Evolutionary conservation across 2,329 filamentous ascomycete species (phyloP), one percentile per base, ranked within the genome.

Genomic region (Aspergillus sp.): DNA sequence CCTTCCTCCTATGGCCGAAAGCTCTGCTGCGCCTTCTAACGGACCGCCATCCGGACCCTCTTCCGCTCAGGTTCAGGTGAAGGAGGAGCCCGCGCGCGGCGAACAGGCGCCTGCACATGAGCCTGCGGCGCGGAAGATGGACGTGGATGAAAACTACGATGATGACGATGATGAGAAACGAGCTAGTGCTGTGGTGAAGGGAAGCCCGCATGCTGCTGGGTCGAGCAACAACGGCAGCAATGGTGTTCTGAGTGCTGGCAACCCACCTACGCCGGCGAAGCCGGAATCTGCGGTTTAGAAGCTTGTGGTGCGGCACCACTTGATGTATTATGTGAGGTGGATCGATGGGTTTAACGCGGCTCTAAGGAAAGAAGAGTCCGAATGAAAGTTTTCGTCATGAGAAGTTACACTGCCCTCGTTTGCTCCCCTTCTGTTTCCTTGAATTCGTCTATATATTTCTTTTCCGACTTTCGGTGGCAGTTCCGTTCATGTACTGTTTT

Each of bases 91-190:
- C 36, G 67, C 72, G 63, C 82, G 76, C 56, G 75, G 72, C 38
- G 80, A 82, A 63, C 76, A 84, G 28, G 76, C 83, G 2, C 80
- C 83, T 19, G 76, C 82, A 17, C 88, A 88, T 60, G 94, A 98
- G 78, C 91, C 92, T 56, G 92, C 95, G 36, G 92, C 92, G 19
- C 85, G 95, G 21, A 96, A 96, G 77, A 96, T 99, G 87, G 94
- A 98, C 6, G 91, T 98, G 19, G 93, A 99, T 68, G 95, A 99
- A 75, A 91, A 98, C 74, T 98, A 99, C 70, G 94, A 98, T 74
- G 94, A 98, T 70, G 94, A 93, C 4, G 93, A 96, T 66, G 94
- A 97, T 61, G 90, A 95, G 43, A 87, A 87, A 75, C 76, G 81
- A 63, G 68, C 67, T n/a, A 67, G 60, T 57, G 58, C 66, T 41